phyloP scores from a whole-genome alignment of 1,139 yeast genomes.

The Pneumocystis sp. region DNA sequence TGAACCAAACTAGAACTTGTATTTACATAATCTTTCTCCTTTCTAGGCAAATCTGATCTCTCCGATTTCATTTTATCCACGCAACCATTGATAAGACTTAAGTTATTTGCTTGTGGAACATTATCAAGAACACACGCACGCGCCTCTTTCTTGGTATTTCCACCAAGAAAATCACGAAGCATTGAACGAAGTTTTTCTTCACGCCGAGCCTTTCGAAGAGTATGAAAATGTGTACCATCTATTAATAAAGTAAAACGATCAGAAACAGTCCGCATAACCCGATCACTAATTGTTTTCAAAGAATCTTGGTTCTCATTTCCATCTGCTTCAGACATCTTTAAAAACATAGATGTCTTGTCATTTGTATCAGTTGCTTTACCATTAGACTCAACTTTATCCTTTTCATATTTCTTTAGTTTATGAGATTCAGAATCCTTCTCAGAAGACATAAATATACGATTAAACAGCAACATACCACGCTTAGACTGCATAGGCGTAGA shows the following conservation, averaged over 20 bases:
- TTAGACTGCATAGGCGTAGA: constrained; percentile 19
- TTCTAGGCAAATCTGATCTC: constrained; percentile 25
- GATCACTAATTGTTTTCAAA: background rate
- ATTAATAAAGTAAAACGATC: constrained; percentile 39
- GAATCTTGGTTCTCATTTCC: background rate
- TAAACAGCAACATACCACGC: constrained; percentile 9
- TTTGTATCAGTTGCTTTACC: background rate
- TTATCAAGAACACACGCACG: constrained; percentile 26
- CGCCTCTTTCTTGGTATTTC: constrained; percentile 39
- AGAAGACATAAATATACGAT: constrained; percentile 12
- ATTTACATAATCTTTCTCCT: constrained; percentile 19
- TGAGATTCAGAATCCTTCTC: background rate
- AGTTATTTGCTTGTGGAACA: constrained; percentile 21
- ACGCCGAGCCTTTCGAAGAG: constrained; percentile 57
- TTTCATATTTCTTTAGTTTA: background rate
- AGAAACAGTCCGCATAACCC: background rate
- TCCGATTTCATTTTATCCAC: constrained; percentile 46
- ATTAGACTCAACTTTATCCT: background rate
- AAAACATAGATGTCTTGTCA: background rate
- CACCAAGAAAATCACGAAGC: constrained; percentile 52
- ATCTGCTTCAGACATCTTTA: constrained; percentile 1
- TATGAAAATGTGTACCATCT: constrained; percentile 66
- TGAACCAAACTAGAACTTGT: constrained; percentile 33
- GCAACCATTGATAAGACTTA: constrained; percentile 69
- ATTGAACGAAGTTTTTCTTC: constrained; percentile 78